phyloP scores from a whole-genome alignment of 2,329 filamentous ascomycete species.

The Metarhizium robertsii region DNA sequence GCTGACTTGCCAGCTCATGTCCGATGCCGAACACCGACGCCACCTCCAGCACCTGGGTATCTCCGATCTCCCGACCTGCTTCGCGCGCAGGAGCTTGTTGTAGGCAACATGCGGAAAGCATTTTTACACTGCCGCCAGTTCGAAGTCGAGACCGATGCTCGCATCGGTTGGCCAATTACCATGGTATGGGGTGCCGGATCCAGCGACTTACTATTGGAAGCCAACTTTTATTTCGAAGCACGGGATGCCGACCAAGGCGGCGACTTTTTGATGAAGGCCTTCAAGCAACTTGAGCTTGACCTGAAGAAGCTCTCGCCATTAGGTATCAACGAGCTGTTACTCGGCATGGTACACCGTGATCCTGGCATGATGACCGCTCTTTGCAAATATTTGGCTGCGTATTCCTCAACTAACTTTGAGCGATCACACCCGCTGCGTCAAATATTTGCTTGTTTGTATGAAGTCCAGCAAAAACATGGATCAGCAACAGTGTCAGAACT shows the following conservation, averaged over 20 bases:
- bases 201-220: slow-evolving; percentile 33
- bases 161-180: slow-evolving; percentile 29
- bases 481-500: slow-evolving; percentile 32
- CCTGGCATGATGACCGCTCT: slow-evolving; percentile 35
- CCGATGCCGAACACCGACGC: slow-evolving; percentile 35
- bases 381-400: slow-evolving; percentile 35
- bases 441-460: slow-evolving; percentile 33
- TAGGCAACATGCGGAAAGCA: slow-evolving; percentile 34
- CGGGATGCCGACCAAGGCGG: slow-evolving; percentile 30
- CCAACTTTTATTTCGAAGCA: slow-evolving; percentile 32
- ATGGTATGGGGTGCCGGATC: slow-evolving; percentile 36
- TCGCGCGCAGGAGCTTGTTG: slow-evolving; percentile 33
- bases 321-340: slow-evolving; percentile 31
- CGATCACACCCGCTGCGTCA: slow-evolving; percentile 32
- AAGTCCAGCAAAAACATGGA: slow-evolving; percentile 36
- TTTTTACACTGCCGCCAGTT: slow-evolving; percentile 35
- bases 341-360: slow-evolving; percentile 35
- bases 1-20: slow-evolving; percentile 33
- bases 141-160: slow-evolving; percentile 27
- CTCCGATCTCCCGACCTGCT: slow-evolving; percentile 33
- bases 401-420: slow-evolving; percentile 33
- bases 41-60: slow-evolving; percentile 31
- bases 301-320: slow-evolving; percentile 33
- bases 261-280: slow-evolving; percentile 30
- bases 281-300: slow-evolving; percentile 32